Conservation (phyloP, 1,284 basidiomycete species). For the Ganoderma leucocontextum region DNA sequence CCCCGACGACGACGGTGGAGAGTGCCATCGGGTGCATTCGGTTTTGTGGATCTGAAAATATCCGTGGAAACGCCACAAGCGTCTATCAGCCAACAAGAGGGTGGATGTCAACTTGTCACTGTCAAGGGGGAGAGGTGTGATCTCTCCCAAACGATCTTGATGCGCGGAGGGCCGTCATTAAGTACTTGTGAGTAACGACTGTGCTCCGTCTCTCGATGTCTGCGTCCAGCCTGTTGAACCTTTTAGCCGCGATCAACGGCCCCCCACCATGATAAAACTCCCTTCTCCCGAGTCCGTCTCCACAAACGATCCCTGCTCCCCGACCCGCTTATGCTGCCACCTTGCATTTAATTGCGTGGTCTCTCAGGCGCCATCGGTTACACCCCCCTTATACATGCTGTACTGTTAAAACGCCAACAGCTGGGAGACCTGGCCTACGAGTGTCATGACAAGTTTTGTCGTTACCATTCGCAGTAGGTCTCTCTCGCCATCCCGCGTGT, state of each 20-base stretch:
- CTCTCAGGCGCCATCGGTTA: background rate
- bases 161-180: background rate
- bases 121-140: background rate
- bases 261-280: constrained; percentile 14
- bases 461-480: constrained; percentile 32
- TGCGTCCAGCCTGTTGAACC: constrained; percentile 3
- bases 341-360: constrained; percentile 9
- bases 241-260: constrained; percentile 16
- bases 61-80: background rate
- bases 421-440: constrained; percentile 4
- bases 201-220: background rate
- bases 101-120: background rate
- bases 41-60: background rate
- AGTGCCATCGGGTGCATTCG: constrained; percentile 5
- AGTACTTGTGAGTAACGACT: background rate
- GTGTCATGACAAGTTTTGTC: constrained; percentile 27
- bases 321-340: constrained; percentile 15
- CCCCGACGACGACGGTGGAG: background rate
- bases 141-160: constrained; percentile 3
- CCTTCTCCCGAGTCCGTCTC: background rate
- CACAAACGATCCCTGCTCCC: constrained; percentile 4
- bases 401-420: background rate
- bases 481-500: background rate
- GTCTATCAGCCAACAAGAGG: background rate
- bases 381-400: constrained; percentile 15